Percentiles rank a stretch among this genome's conserved stretches.
Conservation (phyloP, 2,329 filamentous ascomycete species). For the Xylaria sp. region DNA sequence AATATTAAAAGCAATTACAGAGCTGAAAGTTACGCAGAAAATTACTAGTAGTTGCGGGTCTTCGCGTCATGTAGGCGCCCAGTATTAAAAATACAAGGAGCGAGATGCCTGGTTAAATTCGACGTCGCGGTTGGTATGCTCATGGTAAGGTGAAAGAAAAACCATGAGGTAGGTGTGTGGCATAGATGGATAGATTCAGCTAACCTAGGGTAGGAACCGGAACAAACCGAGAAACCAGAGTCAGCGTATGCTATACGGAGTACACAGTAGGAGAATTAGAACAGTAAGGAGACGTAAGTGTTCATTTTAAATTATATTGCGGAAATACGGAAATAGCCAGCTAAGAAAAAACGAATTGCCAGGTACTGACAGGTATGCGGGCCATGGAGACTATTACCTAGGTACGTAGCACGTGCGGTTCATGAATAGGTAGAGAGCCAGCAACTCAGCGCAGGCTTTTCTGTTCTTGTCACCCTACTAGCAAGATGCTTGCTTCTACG, state of each 20-base stretch:
- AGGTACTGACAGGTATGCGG: background rate
- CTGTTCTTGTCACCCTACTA: background rate
- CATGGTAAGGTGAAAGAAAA: background rate
- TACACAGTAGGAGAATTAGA: background rate
- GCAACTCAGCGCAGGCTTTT: background rate
- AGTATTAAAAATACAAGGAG: background rate
- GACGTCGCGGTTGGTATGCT: background rate
- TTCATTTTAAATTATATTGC: background rate
- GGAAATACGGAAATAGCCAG: background rate
- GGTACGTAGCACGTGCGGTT: no score
- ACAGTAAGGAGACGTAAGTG: no score
- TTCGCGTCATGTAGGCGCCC: conserved; percentile 12
- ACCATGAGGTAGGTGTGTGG: background rate
- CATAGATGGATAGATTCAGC: background rate
- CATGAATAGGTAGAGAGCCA: background rate
- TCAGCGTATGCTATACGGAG: background rate
- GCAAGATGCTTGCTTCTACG: background rate
- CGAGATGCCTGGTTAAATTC: background rate
- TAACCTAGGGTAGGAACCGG: background rate
- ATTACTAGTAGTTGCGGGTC: background rate
- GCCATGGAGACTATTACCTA: background rate
- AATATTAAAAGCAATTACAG: background rate
- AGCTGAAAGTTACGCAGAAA: background rate
- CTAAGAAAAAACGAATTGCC: background rate
- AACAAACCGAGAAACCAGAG: background rate